Evolutionary conservation across 257 asterid genomes (phyloP), one percentile per base, ranked within the genome.

Genomic region (Jacaranda copaia): DNA sequence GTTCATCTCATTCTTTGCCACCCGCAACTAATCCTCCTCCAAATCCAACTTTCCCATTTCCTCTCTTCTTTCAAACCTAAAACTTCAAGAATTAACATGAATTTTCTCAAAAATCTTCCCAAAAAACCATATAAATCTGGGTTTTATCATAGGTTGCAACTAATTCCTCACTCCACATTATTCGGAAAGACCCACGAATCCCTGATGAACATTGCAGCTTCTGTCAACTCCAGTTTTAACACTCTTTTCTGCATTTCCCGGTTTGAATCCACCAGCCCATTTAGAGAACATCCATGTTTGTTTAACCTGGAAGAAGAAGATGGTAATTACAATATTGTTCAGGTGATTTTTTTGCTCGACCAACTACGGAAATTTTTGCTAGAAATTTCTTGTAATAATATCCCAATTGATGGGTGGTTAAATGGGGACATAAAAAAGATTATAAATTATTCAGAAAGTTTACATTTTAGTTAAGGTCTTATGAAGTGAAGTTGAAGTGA

Each of bases 181-280:
- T 35, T 55, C 16, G 76, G 6, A 11, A 55, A 55, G 36, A 15
- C 16, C 51, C 77, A 43, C 42, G 42, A 45, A 16, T 40, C 77
- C 68, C 55, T 15, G 16, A 25, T 57, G 6, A 43, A 14, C n/a
- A n/a, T n/a, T 81, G n/a, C 62, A 11, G 52, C 61, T 19, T 53
- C 58, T 8, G 15, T 39, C 32, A 25, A 25, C 32, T 25, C 32
- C 32, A 25, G 32, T 25, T 25, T 2, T 15, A n/a, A 59, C n/a
- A 74, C 68, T 18, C 14, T 52, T 67, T 38, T 61, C 43, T 64
- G 75, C 58, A 45, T 75, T 79, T 51, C 35, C 62, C 79, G 69
- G 19, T 77, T 74, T 36, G 45, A 76, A 70, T 77, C 84, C 32
- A 68, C 81, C 67, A 48, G 38, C 19, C 35, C 77, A 39, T 35